A percentile compares a stretch with the other conserved stretches of the same genome.
phyloP scores from a whole-genome alignment of 805 yeast species.

The Candida easanensis region DNA sequence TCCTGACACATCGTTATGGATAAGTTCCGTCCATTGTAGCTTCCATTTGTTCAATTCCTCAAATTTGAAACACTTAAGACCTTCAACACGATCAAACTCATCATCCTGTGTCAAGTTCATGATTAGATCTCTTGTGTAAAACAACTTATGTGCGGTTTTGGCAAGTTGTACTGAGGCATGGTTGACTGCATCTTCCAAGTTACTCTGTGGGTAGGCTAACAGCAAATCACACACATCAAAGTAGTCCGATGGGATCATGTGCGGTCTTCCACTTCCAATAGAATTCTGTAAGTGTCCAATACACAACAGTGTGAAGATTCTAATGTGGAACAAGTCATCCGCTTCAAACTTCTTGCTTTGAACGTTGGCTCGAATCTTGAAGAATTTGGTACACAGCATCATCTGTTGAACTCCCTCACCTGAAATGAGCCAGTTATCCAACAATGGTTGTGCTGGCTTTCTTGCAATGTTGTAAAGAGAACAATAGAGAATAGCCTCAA shows the following conservation, averaged over 20 bases:
- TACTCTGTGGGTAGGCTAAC: slow-evolving; percentile 46
- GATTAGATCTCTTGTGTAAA: slow-evolving; percentile 24
- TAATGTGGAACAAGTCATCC: slow-evolving; percentile 48
- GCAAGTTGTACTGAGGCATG: slow-evolving; percentile 47
- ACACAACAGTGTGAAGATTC: slow-evolving; percentile 52
- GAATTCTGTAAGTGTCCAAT: slow-evolving; percentile 51
- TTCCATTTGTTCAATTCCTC: slow-evolving; percentile 39
- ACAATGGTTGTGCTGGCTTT: slow-evolving; percentile 49
- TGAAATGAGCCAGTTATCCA: slow-evolving; percentile 52
- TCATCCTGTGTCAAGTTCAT: slow-evolving; percentile 21
- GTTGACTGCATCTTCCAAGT: slow-evolving; percentile 53
- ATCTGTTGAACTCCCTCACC: slow-evolving; percentile 50
- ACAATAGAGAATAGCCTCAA: slow-evolving; percentile 56
- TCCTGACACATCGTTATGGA: slow-evolving; percentile 47
- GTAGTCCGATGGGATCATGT: slow-evolving; percentile 37
- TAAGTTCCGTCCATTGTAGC: slow-evolving; percentile 41
- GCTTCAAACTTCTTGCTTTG: slow-evolving; percentile 27
- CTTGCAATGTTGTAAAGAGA: slow-evolving; percentile 53
- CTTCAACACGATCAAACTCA: slow-evolving; percentile 17
- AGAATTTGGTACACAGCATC: slow-evolving; percentile 44
- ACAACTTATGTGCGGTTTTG: slow-evolving; percentile 23
- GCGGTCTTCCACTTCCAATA: slow-evolving; percentile 48
- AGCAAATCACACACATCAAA: slow-evolving; percentile 40
- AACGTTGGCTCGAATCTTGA: slow-evolving; percentile 37
- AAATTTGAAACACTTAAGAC: slow-evolving; percentile 20